Percentiles rank a stretch among this genome's conserved stretches.
These are phyloP conservation scores for Allantophomopsis lycopodina DNA, from an alignment of 2,329 filamentous ascomycete species.

Conservation along the genomic window DNA sequence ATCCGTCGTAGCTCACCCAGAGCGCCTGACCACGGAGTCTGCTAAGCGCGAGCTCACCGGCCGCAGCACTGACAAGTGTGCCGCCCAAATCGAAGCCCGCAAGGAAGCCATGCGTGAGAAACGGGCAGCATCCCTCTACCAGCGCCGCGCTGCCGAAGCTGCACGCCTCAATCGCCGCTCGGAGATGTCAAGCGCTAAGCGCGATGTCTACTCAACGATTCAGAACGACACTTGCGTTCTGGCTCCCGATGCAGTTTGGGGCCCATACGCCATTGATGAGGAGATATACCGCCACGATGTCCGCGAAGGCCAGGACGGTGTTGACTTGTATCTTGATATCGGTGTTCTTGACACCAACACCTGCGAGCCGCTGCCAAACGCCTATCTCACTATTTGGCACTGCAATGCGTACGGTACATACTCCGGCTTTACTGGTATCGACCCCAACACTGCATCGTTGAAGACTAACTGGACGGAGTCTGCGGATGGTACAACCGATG, in stretches of 20 bases:
- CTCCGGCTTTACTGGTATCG: constrained; percentile 11
- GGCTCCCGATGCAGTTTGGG: constrained; percentile 2
- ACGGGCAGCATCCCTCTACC: constrained; percentile 1
- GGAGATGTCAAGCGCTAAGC: neutral
- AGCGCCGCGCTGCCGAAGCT: constrained; percentile 1
- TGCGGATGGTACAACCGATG: constrained; percentile 3
- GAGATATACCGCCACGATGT: constrained; percentile 23
- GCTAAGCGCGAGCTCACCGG: constrained; percentile 1
- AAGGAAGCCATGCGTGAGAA: constrained; percentile 1
- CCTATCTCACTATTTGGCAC: constrained; percentile 19
- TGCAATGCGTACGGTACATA: constrained; percentile 20
- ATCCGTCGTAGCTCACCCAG: constrained; percentile 2
- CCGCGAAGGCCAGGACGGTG: constrained; percentile 21
- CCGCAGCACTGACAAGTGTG: constrained; percentile 1
- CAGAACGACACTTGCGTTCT: constrained; percentile 3
- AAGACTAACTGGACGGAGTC: neutral
- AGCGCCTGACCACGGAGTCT: constrained; percentile 1
- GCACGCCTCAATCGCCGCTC: neutral
- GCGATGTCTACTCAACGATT: constrained; percentile 3
- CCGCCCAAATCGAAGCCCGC: constrained; percentile 3
- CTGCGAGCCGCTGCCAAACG: constrained; percentile 19
- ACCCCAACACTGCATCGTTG: constrained; percentile 2
- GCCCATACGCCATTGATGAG: constrained; percentile 15
- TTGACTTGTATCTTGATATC: constrained; percentile 23
- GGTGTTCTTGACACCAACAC: constrained; percentile 26